Base-by-base conservation (phyloP, 23 red algal species). In the Pyropia yezoensis region DNA sequence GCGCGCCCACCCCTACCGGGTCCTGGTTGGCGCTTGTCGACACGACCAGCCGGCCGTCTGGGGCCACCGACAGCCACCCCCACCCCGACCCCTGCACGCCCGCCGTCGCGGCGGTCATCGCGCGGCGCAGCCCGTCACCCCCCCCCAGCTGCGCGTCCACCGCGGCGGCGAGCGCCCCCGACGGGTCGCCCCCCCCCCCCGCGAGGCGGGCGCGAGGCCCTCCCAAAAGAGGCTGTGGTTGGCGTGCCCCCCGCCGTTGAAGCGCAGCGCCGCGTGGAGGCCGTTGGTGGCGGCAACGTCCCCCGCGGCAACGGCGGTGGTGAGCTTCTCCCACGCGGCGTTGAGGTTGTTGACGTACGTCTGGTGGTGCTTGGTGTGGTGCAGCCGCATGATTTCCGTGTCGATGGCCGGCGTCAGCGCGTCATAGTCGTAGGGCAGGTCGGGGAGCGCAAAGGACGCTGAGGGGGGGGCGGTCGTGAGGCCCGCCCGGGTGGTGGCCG, bases 261-360 rank as follows among this genome's bases (percentile, higher is more conserved):
- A 77, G 3, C 80, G 62, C 7, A 85, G 25, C 55, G 49, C 57
- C 33, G 80, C 33, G 16, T 62, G 39, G 4, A 85, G 30, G 30
- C 7, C 39, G 52, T 55, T 26, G 34, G 29, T 14, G 51, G 56
- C 25, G 26, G 45, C 33, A 33, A 69, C 13, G 12, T 27, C 45
- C 53, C 80, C 49, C 52, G 52, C 7, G 6, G 39, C 39, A 8
- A 47, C 69, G 28, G 80, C 54, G 7, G 61, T 27, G 30, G 77
- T 50, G 23, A 67, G 27, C 24, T 21, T 45, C 16, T 77, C 73
- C 50, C 90, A 50, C 53, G 81, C 83, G 45, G 70, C 64, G 78
- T 96, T 96, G 24, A 96, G n/a, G 74, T 96, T 96, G 60, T 61
- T 86, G 33, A 96, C 73, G 67, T 96, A 96, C 33, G 83, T 89